Evolutionary conservation across 1,284 basidiomycete species (phyloP), one percentile per base, ranked within the genome.

Genomic region (Trichosporon faecale): DNA sequence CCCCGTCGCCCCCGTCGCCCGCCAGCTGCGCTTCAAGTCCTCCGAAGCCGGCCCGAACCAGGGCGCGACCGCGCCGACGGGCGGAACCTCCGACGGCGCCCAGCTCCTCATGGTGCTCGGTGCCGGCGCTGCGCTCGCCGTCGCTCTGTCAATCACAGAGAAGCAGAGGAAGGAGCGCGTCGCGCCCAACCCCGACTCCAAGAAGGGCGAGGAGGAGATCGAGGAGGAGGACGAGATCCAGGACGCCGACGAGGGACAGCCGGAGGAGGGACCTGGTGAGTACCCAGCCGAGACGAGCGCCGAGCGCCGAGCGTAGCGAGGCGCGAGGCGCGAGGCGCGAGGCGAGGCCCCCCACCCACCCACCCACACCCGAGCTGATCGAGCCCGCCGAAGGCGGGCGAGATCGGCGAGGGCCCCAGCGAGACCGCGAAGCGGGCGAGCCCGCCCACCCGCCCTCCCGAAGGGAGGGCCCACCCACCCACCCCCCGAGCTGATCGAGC

Each of bases 201-300:
- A 44, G 29, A 35, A 7, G 11, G 69, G 33, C 27, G 65, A 61
- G 40, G 68, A 52, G 33, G 65, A 66, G 60, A 60, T 33, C 18
- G 67, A 66, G n/a, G 60, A 57, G 31, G 64, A 40, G 12, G 65
- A 55, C 60, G 71, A 64, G 49, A 49, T 63, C 27, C 64, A 64
- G 67, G 68, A 67, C 60, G 65, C 40, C 9, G 33, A n/a, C 12
- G 68, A 60, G 40, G 68, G 25, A 23, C 29, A 66, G 65, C 52
- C 64, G 21, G 52, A 69, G 68, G 55, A 29, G n/a, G 64, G 21
- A 8, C 23, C 52, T 35, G n/a, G 57, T 61, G 57, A 61, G 57
- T 61, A n/a, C 2, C 1, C n/a, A 16, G 16, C 55, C 16, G 64
- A 64, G 35, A 14, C 3, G 35, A 6, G 7, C 8, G 35, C 46